A percentile compares a stretch with the other conserved stretches of the same genome.
These are phyloP conservation scores for Hypholoma fasciculare DNA, from an alignment of 768 basidiomycete genomes.

Conservation along the genomic window DNA sequence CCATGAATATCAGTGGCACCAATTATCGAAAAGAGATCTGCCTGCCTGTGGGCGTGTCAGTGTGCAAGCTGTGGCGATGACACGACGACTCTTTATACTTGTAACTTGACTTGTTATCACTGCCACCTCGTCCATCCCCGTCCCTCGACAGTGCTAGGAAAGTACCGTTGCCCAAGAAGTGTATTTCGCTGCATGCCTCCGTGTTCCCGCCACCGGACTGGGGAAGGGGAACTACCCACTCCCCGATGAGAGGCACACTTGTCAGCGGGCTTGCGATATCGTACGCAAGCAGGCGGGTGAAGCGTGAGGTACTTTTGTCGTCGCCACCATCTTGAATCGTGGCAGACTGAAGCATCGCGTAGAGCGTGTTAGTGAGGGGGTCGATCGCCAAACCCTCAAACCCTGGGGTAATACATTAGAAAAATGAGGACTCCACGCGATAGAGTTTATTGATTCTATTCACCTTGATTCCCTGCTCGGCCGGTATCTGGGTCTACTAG, in stretches of 20 bases:
- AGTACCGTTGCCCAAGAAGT: slow-evolving; percentile 48
- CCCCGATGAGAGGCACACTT: slow-evolving; percentile 44
- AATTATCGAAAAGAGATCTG: slow-evolving; percentile 57
- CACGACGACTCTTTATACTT: slow-evolving; percentile 33
- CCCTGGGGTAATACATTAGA: slow-evolving; percentile 29
- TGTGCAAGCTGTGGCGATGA: too few relatives aligned
- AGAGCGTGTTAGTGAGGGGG: slow-evolving; percentile 47
- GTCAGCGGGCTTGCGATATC: slow-evolving; percentile 38
- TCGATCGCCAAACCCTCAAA: slow-evolving; percentile 62
- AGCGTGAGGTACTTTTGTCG: slow-evolving; percentile 46
- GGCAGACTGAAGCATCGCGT: slow-evolving; percentile 64
- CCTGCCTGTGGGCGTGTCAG: slow-evolving; percentile 37
- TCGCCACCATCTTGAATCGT: slow-evolving; percentile 64
- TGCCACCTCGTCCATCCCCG: slow-evolving; percentile 57
- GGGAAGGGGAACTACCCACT: slow-evolving; percentile 64
- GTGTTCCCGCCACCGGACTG: slow-evolving; percentile 51
- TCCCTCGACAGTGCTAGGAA: slow-evolving; percentile 65
- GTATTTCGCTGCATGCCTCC: slow-evolving; percentile 53
- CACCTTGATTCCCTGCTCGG: slow-evolving; percentile 55
- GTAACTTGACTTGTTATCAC: slow-evolving; percentile 48
- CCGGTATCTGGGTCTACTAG: slow-evolving; percentile 50
- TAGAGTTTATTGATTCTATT: not conserved
- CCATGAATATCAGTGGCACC: slow-evolving; percentile 62
- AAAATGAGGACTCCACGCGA: not conserved
- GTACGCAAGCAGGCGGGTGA: slow-evolving; percentile 58